phyloP scores from a whole-genome alignment of 2,329 filamentous ascomycete genomes.

The Cordyceps tenuipes region DNA sequence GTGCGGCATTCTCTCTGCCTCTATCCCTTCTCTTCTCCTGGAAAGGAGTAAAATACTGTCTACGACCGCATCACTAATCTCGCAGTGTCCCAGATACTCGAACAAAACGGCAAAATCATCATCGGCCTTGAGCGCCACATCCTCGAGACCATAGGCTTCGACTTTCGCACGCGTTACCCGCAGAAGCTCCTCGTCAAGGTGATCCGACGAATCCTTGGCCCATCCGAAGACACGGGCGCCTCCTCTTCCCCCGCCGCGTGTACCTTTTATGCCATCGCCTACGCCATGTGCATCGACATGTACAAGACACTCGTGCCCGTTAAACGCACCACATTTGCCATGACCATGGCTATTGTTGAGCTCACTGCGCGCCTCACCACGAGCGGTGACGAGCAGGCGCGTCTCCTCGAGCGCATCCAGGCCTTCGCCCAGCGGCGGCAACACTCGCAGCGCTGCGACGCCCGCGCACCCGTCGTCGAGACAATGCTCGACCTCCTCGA shows the following conservation, averaged over 20 bases:
- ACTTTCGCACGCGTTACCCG: constrained; percentile 83
- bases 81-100: constrained; percentile 56
- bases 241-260: constrained; percentile 25
- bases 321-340: constrained; percentile 79
- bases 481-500: constrained; percentile 86
- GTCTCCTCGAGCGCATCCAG: constrained; percentile 38
- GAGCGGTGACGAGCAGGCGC: constrained; percentile 29
- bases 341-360: constrained; percentile 76
- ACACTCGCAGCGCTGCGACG: constrained; percentile 26
- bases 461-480: constrained; percentile 51
- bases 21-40: background rate
- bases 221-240: constrained; percentile 25
- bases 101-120: constrained; percentile 67
- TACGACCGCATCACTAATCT: background rate
- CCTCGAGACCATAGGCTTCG: constrained; percentile 86
- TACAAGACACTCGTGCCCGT: constrained; percentile 90
- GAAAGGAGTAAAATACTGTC: background rate
- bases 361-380: constrained; percentile 61
- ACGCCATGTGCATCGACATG: constrained; percentile 76
- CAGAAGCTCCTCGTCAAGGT: constrained; percentile 81
- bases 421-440: constrained; percentile 41
- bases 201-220: constrained; percentile 46
- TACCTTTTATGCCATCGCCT: constrained; percentile 59
- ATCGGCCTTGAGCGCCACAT: constrained; percentile 88
- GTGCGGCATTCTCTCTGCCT: constrained; percentile 35